Evolutionary conservation across 306 rosid species (phyloP).

Genomic region (Calophaca sinica): DNA sequence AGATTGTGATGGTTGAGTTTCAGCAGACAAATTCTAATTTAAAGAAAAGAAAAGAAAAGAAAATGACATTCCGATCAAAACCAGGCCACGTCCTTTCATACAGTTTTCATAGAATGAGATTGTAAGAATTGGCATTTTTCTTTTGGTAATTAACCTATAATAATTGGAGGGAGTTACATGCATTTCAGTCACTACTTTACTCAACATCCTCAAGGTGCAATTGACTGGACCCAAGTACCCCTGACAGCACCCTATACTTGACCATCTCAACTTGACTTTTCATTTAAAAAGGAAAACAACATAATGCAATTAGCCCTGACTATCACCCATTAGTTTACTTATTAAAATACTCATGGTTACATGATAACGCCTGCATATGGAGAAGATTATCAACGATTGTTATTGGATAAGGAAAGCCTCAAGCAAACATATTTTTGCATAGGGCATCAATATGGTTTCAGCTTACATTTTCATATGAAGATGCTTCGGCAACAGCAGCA

Average conservation of each 20-base stretch:
- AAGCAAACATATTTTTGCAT: slow-evolving; percentile 14
- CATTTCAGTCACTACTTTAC: slow-evolving; percentile 23
- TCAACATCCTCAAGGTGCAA: slow-evolving; percentile 26
- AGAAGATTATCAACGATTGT: slow-evolving; percentile 13
- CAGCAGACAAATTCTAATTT: slow-evolving; percentile 2
- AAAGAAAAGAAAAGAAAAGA: not conserved
- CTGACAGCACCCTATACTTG: slow-evolving; percentile 11
- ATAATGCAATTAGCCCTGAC: slow-evolving; percentile 17
- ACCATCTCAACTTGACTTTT: slow-evolving; percentile 4
- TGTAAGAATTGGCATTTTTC: slow-evolving; percentile 4
- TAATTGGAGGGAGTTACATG: slow-evolving; percentile 16
- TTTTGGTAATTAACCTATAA: slow-evolving; percentile 24
- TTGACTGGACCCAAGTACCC: slow-evolving; percentile 15
- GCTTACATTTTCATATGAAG: slow-evolving; percentile 59
- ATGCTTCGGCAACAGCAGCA: slow-evolving; percentile 41
- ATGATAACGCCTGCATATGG: slow-evolving; percentile 38
- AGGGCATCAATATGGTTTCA: slow-evolving; percentile 34
- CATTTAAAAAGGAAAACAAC: slow-evolving; percentile 25
- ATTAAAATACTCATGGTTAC: slow-evolving; percentile 18
- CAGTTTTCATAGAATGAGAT: not conserved
- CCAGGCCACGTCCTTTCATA: not conserved
- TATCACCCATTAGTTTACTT: slow-evolving; percentile 30
- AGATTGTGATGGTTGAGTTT: slow-evolving; percentile 16
- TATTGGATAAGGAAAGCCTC: slow-evolving; percentile 29
- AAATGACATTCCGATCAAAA: not conserved